These are phyloP conservation scores for Aspergillus ustus DNA, from an alignment of 2,329 filamentous ascomycete genomes.

Conservation along the genomic window DNA sequence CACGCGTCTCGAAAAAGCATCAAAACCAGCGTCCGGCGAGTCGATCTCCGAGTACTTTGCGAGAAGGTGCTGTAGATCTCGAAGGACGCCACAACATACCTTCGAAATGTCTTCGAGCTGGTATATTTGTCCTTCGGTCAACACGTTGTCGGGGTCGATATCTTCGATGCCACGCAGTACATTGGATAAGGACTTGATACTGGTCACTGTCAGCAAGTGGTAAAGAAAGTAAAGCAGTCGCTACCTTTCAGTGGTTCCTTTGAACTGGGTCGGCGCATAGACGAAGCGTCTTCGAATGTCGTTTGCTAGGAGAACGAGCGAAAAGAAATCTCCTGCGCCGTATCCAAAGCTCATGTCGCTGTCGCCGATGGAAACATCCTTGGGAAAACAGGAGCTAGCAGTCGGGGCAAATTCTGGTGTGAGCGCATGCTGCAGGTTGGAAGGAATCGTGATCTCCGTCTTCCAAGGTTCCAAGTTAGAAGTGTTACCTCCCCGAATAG, in stretches of 20 bases:
- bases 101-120: not conserved
- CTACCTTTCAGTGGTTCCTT: not conserved
- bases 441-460: too few species aligned
- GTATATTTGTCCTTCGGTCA: not conserved
- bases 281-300: constrained; percentile 1
- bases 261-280: constrained; percentile 3
- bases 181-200: constrained; percentile 6
- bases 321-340: not conserved
- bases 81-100: not conserved
- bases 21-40: not conserved
- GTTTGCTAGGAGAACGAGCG: not conserved
- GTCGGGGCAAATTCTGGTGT: too few species aligned
- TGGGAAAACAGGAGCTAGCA: not conserved
- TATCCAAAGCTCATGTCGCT: constrained; percentile 1
- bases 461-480: too few species aligned
- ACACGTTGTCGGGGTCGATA: constrained; percentile 1
- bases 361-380: not conserved
- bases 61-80: not conserved
- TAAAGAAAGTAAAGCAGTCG: too few species aligned
- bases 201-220: not conserved
- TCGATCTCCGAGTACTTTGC: not conserved
- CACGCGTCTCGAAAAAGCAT: not conserved
- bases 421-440: too few species aligned
- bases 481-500: too few species aligned
- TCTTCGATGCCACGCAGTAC: constrained; percentile 1